phyloP scores from a whole-genome alignment of 371 early-diverging fungal species.

The Mortierella sp. region DNA sequence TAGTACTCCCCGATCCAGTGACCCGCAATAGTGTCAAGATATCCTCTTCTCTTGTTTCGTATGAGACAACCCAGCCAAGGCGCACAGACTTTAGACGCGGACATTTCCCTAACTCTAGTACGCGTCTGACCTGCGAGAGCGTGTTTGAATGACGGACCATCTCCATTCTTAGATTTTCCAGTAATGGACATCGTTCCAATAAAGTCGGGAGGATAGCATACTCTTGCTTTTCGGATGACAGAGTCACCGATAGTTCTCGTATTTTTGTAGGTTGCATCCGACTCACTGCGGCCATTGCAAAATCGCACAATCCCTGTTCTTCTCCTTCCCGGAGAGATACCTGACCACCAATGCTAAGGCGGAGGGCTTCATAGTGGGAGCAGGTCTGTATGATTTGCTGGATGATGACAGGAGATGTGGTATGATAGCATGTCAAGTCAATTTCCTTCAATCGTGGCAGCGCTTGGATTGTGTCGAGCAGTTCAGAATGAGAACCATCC shows the following conservation, averaged over 20 bases:
- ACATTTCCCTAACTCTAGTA: neutral
- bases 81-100: conserved; percentile 3
- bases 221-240: neutral
- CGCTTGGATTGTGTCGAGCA: neutral
- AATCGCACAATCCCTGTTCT: neutral
- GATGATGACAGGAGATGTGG: neutral
- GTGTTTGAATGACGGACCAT: neutral
- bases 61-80: neutral
- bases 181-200: neutral
- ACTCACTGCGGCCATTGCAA: neutral
- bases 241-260: neutral
- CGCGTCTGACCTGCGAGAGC: neutral
- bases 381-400: conserved; percentile 9
- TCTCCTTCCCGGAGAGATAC: neutral
- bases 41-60: neutral
- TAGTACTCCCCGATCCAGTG: neutral
- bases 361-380: neutral
- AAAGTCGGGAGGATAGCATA: neutral
- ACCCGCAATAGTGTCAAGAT: neutral
- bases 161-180: neutral
- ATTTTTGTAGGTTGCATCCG: neutral
- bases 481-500: too few species aligned
- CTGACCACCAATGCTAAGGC: neutral
- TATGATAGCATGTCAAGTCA: conserved; percentile 8
- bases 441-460: neutral